These are phyloP conservation scores for Sarocladium oryzae DNA, from an alignment of 2,329 filamentous ascomycete species.

Conservation along the genomic window DNA sequence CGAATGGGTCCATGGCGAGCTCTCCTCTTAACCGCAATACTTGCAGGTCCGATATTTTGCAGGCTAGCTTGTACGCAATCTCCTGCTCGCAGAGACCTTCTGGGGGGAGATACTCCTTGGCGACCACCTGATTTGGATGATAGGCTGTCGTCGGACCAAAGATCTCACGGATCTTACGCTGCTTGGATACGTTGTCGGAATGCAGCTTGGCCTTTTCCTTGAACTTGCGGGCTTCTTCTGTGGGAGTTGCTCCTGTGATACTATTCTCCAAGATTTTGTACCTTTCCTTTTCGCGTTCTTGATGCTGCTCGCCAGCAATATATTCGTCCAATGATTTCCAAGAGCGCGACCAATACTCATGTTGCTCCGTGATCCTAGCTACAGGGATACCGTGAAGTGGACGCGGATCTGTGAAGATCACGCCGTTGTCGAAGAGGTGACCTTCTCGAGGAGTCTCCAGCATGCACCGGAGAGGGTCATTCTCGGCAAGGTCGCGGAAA, in stretches of 20 bases:
- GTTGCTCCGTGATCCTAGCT: slow-evolving; percentile 20
- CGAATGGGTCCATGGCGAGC: slow-evolving; percentile 29
- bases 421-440: slow-evolving; percentile 16
- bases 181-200: slow-evolving; percentile 26
- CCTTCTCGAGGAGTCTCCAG: slow-evolving; percentile 14
- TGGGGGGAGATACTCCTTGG: slow-evolving; percentile 24
- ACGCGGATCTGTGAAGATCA: slow-evolving; percentile 18
- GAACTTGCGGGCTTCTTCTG: slow-evolving; percentile 3
- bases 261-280: background rate
- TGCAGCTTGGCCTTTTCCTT: slow-evolving; percentile 17
- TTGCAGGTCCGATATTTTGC: slow-evolving; percentile 25
- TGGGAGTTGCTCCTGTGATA: background rate
- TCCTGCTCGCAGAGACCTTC: slow-evolving; percentile 27
- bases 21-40: slow-evolving; percentile 18
- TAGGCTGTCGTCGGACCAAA: slow-evolving; percentile 22
- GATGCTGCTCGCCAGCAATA: slow-evolving; percentile 18
- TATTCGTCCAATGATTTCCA: slow-evolving; percentile 26
- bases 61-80: slow-evolving; percentile 28
- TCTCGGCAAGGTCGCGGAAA: background rate
- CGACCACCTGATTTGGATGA: slow-evolving; percentile 31
- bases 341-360: slow-evolving; percentile 22
- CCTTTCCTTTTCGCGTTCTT: slow-evolving; percentile 16
- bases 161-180: slow-evolving; percentile 26
- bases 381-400: slow-evolving; percentile 22
- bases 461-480: slow-evolving; percentile 9